phyloP scores from a whole-genome alignment of 768 basidiomycete species.

The Suillus fuscotomentosus region DNA sequence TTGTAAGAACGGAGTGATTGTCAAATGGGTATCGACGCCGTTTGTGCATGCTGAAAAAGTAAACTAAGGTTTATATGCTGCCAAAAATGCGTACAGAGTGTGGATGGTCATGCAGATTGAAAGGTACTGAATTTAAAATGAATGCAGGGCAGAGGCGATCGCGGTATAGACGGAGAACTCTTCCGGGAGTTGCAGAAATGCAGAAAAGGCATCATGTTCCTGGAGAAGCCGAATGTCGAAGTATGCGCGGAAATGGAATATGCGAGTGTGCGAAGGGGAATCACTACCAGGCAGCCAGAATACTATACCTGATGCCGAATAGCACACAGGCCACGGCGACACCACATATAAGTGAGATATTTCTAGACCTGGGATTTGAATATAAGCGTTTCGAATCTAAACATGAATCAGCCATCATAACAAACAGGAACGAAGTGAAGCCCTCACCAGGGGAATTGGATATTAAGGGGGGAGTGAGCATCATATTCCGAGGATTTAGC shows the following conservation, averaged over 20 bases:
- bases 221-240: neutral
- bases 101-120: neutral
- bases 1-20: too few species aligned
- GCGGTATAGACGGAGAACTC: neutral
- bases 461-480: slow-evolving; percentile 6
- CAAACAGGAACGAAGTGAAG: neutral
- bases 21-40: too few species aligned
- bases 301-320: neutral
- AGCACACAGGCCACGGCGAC: neutral
- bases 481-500: slow-evolving; percentile 26
- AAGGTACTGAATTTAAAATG: neutral
- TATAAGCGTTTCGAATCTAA: neutral
- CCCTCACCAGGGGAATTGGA: neutral
- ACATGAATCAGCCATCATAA: neutral
- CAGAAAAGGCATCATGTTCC: neutral
- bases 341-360: neutral
- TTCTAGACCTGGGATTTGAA: neutral
- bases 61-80: neutral
- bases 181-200: neutral
- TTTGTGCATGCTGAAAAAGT: neutral
- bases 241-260: neutral
- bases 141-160: neutral
- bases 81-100: neutral
- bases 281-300: neutral
- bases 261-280: neutral